phyloP scores from a whole-genome alignment of 148 eudicot genomes.

The Rhododendron ovatum region DNA sequence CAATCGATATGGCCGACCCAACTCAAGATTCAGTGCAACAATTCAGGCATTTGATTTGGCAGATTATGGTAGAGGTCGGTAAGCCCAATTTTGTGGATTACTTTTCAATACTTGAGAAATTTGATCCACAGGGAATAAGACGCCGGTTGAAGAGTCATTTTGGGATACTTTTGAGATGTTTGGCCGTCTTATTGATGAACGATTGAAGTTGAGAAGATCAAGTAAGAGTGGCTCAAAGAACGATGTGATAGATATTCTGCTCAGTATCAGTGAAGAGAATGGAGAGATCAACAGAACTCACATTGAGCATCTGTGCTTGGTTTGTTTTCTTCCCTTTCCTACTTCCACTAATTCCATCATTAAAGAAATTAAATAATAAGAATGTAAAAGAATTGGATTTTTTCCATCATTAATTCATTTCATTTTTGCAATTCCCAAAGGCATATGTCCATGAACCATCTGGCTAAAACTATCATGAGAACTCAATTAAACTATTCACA shows the following conservation, averaged over 20 bases:
- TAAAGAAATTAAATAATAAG: too few species aligned
- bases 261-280: slow-evolving; percentile 3
- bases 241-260: slow-evolving; percentile 1
- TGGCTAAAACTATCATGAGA: neutral
- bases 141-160: neutral
- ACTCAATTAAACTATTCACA: too few species aligned
- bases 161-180: neutral
- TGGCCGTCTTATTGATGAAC: slow-evolving; percentile 1
- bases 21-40: neutral
- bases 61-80: slow-evolving; percentile 5
- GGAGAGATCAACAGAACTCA: slow-evolving; percentile 8
- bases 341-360: neutral
- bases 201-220: slow-evolving; percentile 4
- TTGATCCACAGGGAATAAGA: neutral
- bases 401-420: too few species aligned
- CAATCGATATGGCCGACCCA: slow-evolving; percentile 4
- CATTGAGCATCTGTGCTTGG: slow-evolving; percentile 16
- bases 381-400: too few species aligned
- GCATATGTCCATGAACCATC: too few species aligned
- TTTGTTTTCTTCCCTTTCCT: neutral
- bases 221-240: neutral
- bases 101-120: slow-evolving; percentile 1
- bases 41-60: neutral
- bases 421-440: neutral
- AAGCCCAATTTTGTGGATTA: slow-evolving; percentile 15